These are phyloP conservation scores for Eimeria zaria DNA, from an alignment of 169 alveolate species.

Conservation along the genomic window DNA sequence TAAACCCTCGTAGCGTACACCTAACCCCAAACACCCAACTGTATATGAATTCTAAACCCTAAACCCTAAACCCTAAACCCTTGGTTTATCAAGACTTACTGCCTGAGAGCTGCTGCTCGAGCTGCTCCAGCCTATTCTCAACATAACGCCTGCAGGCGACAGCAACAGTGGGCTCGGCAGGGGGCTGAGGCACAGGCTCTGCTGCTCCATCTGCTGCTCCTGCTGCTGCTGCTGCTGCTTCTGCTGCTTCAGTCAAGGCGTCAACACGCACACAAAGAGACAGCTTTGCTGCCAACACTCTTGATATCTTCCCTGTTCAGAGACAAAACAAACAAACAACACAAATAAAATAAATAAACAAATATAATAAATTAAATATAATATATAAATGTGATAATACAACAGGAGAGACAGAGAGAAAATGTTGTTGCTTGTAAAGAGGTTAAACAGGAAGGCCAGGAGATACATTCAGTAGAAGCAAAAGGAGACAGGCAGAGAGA, in stretches of 20 bases:
- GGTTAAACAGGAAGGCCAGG: neutral
- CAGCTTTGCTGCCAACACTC: constrained; percentile 99
- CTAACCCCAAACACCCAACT: too few species aligned
- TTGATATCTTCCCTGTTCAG: constrained; percentile 93
- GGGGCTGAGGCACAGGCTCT: constrained; percentile 4
- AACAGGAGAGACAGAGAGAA: neutral
- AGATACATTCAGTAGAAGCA: neutral
- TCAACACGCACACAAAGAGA: constrained; percentile 99
- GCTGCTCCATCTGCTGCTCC: constrained; percentile 24
- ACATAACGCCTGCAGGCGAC: constrained; percentile 82
- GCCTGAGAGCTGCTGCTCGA: constrained; percentile 71
- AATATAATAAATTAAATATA: neutral
- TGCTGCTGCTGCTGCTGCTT: constrained; percentile 83
- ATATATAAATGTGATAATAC: neutral
- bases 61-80: neutral
- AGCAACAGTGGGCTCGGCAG: constrained; percentile 85
- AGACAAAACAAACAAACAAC: neutral
- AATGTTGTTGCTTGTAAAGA: neutral
- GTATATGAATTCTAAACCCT: neutral
- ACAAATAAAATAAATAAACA: neutral
- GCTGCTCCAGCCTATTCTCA: constrained; percentile 67
- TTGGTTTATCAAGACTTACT: constrained; percentile 28
- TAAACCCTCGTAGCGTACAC: too few species aligned
- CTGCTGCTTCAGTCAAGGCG: constrained; percentile 94
- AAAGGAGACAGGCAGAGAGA: neutral